These are phyloP conservation scores for Trichoderma afroharzianum DNA, from an alignment of 2,329 filamentous ascomycete species.

Conservation along the genomic window DNA sequence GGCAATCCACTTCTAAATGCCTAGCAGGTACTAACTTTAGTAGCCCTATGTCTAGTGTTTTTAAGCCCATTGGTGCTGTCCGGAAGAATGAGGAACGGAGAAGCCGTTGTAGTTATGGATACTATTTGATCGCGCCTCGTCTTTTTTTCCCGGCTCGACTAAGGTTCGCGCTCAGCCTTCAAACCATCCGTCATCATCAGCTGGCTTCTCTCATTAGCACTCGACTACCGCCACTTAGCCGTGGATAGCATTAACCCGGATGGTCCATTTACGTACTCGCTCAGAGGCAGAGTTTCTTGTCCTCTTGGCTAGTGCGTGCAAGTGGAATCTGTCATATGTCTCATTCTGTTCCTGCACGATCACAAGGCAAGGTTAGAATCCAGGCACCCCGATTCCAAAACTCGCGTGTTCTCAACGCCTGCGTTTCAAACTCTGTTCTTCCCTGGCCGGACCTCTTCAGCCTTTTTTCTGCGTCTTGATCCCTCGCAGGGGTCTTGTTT, in stretches of 20 bases:
- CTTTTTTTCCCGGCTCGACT: not conserved
- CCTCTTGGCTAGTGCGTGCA: not conserved
- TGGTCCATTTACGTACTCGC: not conserved
- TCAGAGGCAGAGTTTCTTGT: not conserved
- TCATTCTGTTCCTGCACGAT: not conserved
- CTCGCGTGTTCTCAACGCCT: not conserved
- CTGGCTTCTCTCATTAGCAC: not conserved
- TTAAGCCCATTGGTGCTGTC: not conserved
- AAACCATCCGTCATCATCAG: not conserved
- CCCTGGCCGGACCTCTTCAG: not conserved
- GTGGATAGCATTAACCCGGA: not conserved
- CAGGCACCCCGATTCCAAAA: not conserved
- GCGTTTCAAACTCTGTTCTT: conserved; percentile 8
- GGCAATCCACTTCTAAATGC: not conserved
- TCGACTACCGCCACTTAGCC: not conserved
- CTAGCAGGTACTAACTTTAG: not conserved
- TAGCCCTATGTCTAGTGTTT: not conserved
- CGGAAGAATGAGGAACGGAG: conserved; percentile 3
- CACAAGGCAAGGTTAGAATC: not conserved
- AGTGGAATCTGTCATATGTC: conserved; percentile 1
- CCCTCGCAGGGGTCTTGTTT: not conserved
- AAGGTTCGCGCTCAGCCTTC: not conserved
- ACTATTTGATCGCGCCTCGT: not conserved
- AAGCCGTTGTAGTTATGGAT: not conserved
- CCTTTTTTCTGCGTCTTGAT: not conserved